Evolutionary conservation across 208 protist species (phyloP), one percentile per base, ranked within the genome.

Genomic region (Porcisia deanei): DNA sequence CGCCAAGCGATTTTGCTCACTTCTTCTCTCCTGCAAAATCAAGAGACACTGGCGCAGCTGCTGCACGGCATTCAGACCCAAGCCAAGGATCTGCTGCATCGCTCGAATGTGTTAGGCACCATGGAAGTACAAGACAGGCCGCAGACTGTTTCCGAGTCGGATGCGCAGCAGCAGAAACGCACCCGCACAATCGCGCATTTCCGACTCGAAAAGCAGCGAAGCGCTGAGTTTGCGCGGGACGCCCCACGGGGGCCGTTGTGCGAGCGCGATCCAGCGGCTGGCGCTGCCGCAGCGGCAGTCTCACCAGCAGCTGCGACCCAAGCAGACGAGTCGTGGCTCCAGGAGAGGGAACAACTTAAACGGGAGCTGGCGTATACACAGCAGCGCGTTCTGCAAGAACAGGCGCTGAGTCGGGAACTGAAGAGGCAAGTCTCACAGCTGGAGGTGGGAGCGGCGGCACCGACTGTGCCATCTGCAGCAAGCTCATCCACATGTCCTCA

Each of bases 261-360:
- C 43, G 60, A 73, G 30, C 49, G 82, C 43, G 55, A 87, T 34
- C 22, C 58, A 12, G 14, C 25, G 22, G 77, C 59, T 3, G n/a
- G 30, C 7, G 64, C 5, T 20, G 49, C 58, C 1, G 14, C 34
- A 12, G 76, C 39, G 39, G 12, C n/a, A 47, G 39, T 34, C 57
- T 45, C 71, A 3, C 3, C 57, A 16, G 0, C 63, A 10, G 1
- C 71, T 22, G 66, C 61, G n/a, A 25, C 68, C 1, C 57, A 75
- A 1, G 68, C 75, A 16, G 43, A 79, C 10, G 76, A 77, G 18
- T 79, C 78, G 20, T 79, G 84, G 57, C 30, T 53, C 20, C 64
- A 76, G 49, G 88, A 92, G 58, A 85, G 75, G 68, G 75, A 73
- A 18, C 79, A 78, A 22, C 73, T 92, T 37, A 77, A 85, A 76